A percentile compares a stretch with the other conserved stretches of the same genome.
Conservation (phyloP, 2,329 filamentous ascomycete species). For the Thielaviopsis musarum region DNA sequence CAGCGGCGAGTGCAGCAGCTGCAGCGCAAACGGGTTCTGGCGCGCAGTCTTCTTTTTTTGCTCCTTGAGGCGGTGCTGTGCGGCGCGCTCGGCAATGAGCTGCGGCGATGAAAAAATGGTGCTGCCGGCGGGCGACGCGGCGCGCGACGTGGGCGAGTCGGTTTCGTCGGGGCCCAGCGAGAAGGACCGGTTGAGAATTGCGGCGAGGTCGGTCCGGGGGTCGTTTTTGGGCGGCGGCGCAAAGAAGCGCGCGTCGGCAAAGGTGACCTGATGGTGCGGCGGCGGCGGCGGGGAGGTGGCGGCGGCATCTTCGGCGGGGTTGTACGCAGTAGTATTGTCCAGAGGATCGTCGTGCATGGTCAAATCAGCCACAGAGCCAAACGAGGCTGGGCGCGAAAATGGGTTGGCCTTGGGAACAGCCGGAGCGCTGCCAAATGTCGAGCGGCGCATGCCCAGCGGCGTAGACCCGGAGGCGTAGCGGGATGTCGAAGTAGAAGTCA, state of each 20-base stretch:
- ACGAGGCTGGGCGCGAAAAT: too few species aligned
- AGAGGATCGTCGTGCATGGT: too few species aligned
- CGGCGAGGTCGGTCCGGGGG: slow-evolving; percentile 21
- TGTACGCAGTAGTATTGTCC: too few species aligned
- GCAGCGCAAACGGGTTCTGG: slow-evolving; percentile 7
- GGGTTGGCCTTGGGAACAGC: too few species aligned
- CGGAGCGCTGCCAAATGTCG: too few species aligned
- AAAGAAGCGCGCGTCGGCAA: slow-evolving; percentile 39
- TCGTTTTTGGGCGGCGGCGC: slow-evolving; percentile 19
- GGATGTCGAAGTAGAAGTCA: background rate
- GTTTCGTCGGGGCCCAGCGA: slow-evolving; percentile 15
- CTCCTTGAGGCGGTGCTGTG: background rate
- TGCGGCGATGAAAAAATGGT: slow-evolving; percentile 9
- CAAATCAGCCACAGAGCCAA: too few species aligned
- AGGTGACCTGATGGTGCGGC: slow-evolving; percentile 18
- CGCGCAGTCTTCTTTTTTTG: too few species aligned
- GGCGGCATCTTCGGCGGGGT: background rate
- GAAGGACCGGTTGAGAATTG: slow-evolving; percentile 22
- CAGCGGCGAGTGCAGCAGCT: slow-evolving; percentile 9
- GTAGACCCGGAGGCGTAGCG: background rate
- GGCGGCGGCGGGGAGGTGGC: too few species aligned
- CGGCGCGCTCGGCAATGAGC: slow-evolving; percentile 7
- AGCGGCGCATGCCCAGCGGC: too few species aligned
- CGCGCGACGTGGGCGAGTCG: background rate
- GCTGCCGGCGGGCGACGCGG: slow-evolving; percentile 6